Percentiles rank a stretch among this genome's conserved stretches.
phyloP scores from a whole-genome alignment of 371 early-diverging fungal species.

The Mucor circinelloides region DNA sequence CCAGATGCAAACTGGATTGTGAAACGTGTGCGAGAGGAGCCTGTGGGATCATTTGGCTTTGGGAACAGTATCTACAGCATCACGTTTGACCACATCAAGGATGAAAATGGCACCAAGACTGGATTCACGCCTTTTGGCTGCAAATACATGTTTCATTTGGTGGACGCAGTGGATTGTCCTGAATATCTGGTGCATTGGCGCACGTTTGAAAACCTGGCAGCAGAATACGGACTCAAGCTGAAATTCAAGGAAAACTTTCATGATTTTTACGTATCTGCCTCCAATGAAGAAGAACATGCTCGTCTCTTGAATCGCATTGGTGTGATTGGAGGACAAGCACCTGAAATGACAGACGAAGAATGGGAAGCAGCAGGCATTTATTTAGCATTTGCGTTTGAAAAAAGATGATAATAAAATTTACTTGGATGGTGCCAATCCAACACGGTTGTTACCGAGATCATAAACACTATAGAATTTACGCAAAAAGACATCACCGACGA shows the following conservation, averaged over 20 bases:
- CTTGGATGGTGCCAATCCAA: slow-evolving; percentile 62
- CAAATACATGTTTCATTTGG: slow-evolving; percentile 92
- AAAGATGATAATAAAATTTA: slow-evolving; percentile 64
- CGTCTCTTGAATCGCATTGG: slow-evolving; percentile 79
- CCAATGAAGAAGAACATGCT: slow-evolving; percentile 51
- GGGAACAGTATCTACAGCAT: slow-evolving; percentile 90
- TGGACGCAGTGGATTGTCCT: slow-evolving; percentile 98
- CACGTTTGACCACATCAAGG: slow-evolving; percentile 70
- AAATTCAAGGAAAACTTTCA: slow-evolving; percentile 80
- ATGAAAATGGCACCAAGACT: slow-evolving; percentile 27
- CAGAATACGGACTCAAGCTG: slow-evolving; percentile 79
- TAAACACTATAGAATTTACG: slow-evolving; percentile 89
- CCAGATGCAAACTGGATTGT: slow-evolving; percentile 94
- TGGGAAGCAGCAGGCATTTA: slow-evolving; percentile 90
- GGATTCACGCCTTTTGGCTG: slow-evolving; percentile 76
- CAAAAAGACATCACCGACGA: slow-evolving; percentile 90
- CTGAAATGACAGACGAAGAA: slow-evolving; percentile 75
- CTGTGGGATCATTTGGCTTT: slow-evolving; percentile 50
- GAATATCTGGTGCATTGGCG: slow-evolving; percentile 95
- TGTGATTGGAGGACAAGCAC: slow-evolving; percentile 70
- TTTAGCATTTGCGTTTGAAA: slow-evolving; percentile 63
- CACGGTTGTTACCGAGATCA: slow-evolving; percentile 83
- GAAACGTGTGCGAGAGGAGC: slow-evolving; percentile 41
- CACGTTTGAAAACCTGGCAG: slow-evolving; percentile 80
- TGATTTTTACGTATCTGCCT: slow-evolving; percentile 69